Percentiles rank a stretch among this genome's conserved stretches.
Conservation (phyloP, 805 yeast genomes). For the Saturnispora mendoncae region DNA sequence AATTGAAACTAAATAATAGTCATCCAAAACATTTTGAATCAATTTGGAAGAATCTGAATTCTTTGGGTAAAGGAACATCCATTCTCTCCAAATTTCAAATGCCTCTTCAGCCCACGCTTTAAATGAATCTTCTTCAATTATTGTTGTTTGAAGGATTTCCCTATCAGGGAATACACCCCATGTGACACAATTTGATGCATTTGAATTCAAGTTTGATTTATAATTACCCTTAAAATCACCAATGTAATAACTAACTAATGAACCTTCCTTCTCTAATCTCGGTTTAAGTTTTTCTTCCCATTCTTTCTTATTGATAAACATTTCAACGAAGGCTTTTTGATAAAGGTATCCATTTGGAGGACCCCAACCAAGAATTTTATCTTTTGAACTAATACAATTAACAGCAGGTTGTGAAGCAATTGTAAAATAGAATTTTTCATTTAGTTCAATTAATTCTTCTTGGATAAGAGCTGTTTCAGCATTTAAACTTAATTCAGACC, state of each 20-base stretch:
- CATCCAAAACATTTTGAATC: conserved; percentile 49
- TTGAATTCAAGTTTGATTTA: conserved; percentile 48
- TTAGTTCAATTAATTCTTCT: conserved; percentile 76
- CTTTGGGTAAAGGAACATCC: conserved; percentile 75
- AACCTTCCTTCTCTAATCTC: conserved; percentile 38
- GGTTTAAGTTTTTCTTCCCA: conserved; percentile 57
- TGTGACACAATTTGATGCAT: conserved; percentile 73
- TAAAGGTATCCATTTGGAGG: conserved; percentile 81
- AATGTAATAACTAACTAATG: conserved; percentile 57
- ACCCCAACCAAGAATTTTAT: conserved; percentile 95
- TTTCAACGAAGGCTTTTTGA: conserved; percentile 90
- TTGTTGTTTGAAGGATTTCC: conserved; percentile 85
- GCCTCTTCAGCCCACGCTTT: conserved; percentile 96
- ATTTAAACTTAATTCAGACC: conserved; percentile 80
- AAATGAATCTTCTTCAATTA: conserved; percentile 86
- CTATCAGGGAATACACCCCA: conserved; percentile 97
- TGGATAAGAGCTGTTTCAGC: conserved; percentile 91
- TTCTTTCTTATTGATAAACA: conserved; percentile 63
- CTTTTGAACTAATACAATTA: conserved; percentile 68
- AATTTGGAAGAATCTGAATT: conserved; percentile 48
- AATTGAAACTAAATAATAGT: conserved; percentile 71
- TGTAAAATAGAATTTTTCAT: conserved; percentile 69
- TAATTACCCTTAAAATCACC: conserved; percentile 56
- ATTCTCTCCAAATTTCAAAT: conserved; percentile 80
- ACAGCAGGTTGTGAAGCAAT: conserved; percentile 95